Conservation (phyloP, 768 basidiomycete genomes). For the Exsudoporus frostii region DNA sequence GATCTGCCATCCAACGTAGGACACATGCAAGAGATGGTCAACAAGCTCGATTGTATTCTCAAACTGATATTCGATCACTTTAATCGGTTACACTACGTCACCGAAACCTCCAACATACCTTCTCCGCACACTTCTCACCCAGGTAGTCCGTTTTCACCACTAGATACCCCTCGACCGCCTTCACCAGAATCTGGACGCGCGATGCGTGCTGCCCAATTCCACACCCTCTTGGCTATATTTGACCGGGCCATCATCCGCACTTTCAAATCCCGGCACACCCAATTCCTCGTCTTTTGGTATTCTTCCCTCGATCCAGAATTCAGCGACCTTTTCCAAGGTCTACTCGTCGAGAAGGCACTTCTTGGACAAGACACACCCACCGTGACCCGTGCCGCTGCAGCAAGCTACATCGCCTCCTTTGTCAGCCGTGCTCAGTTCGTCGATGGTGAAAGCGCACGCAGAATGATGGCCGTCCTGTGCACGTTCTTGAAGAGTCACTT, state of each 20-base stretch:
- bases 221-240: conserved; percentile 88
- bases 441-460: conserved; percentile 66
- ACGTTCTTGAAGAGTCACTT: conserved; percentile 77
- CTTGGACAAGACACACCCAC: conserved; percentile 55
- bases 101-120: conserved; percentile 17
- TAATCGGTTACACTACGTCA: conserved; percentile 41
- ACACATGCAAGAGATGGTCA: conserved; percentile 82
- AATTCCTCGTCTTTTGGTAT: conserved; percentile 96
- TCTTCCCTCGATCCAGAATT: conserved; percentile 87
- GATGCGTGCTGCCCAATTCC: conserved; percentile 64
- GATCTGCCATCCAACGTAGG: conserved; percentile 50
- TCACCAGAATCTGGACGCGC: conserved; percentile 36
- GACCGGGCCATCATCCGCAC: conserved; percentile 91
- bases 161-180: conserved; percentile 23
- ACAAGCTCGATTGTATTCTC: conserved; percentile 88
- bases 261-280: conserved; percentile 95
- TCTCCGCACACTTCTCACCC: conserved; percentile 6
- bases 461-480: conserved; percentile 82
- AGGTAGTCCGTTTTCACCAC: conserved; percentile 12
- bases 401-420: conserved; percentile 89
- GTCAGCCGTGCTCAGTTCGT: conserved; percentile 89
- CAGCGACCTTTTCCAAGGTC: conserved; percentile 89
- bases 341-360: conserved; percentile 89
- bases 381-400: conserved; percentile 87
- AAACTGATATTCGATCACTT: conserved; percentile 86